Evolutionary conservation across 2,329 filamentous ascomycete genomes (phyloP), one percentile per base, ranked within the genome.

Genomic region (Chaetomiaceae sp.): DNA sequence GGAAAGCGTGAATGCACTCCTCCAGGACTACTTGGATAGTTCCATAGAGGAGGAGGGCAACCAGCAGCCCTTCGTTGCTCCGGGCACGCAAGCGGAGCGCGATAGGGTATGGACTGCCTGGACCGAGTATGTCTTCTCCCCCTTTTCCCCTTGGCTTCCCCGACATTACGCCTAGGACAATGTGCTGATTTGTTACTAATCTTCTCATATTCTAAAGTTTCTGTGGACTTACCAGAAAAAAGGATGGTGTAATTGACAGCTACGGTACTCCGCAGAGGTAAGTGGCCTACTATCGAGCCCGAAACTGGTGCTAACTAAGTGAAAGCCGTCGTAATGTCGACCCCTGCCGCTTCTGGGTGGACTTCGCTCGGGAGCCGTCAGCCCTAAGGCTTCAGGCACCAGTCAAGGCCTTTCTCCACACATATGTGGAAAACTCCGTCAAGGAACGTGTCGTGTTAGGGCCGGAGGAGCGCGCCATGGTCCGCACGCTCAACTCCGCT

Each of bases 1-100:
- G 54, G 49, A 49, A 22, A 53, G 45, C 31, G 39, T 52, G 17
- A 52, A 56, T 53, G 27, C 23, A 20, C 48, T 46, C 49, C 44
- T 56, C 49, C 7, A 56, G 38, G 44, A 14, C 31, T 56, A 49
- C 12, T 22, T 33, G 14, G 33, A 12, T 12, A 40, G 20, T 36
- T 33, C 54, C 14, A 46, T 49, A 5, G 43, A 53, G 44, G 36
- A 48, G 48, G 47, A 55, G 40, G 36, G 46, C 22, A 54, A 54
- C 19, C 29, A 48, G 42, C 8, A 51, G 38, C 53, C 53, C 43
- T 55, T 56, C 34, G 44, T 56, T 51, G 48, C 53, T 52, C 43
- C 12, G n/a, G 53, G 15, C 14, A 52, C 33, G 31, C 3, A 49
- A 23, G 36, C 14, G 29, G 53, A 52, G 53, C 44, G 53, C 44